Evolutionary conservation across 495 filamentous ascomycete species (phyloP), one percentile per base, ranked within the genome.

Genomic region (Podospora fimiseda): DNA sequence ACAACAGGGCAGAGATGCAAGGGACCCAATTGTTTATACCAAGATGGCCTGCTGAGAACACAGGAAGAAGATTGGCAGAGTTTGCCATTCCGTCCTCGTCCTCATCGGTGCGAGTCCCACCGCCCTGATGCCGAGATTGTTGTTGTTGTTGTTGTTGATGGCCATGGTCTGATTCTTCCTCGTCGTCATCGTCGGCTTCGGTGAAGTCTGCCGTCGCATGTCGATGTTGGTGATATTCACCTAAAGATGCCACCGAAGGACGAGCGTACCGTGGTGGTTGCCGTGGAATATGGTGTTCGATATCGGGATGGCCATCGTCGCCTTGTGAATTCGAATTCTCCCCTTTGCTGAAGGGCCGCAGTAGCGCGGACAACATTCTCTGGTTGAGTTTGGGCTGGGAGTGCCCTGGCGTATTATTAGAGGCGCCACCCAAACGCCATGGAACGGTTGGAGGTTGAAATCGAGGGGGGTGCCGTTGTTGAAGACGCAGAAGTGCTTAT

Each of bases 21-120:
- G 27, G 11, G 43, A 23, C 23, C 16, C 21, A 24, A 60, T 30
- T 72, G 15, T 21, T 27, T 60, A 36, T 72, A 90, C 90, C 90
- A 56, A 95, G 78, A 61, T 93, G 84, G 48, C 80, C 78, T 18
- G 87, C 80, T 36, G 88, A 89, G 70, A 94, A 95, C 41, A 94
- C 85, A 15, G 90, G 90, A 50, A 95, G 74, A 33, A 93, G 74
- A 81, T 82, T 51, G 74, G 73, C 22, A 70, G 80, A 60, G 77
- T 81, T 51, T 74, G 71, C 20, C 60, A 61, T 9, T 44, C 67
- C 63, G 44, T 70, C 81, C 43, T 84, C 84, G 39, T 86, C 81
- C 9, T 72, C 70, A 1, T 68, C 61, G 14, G 68, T 66, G 22
- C 53, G 58, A 22, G 19, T 46, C 9, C 49, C 44, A 19, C 11